Evolutionary conservation across 345 rosid genomes (phyloP), one percentile per base, ranked within the genome.

Genomic region (Lenwebbia sp.): DNA sequence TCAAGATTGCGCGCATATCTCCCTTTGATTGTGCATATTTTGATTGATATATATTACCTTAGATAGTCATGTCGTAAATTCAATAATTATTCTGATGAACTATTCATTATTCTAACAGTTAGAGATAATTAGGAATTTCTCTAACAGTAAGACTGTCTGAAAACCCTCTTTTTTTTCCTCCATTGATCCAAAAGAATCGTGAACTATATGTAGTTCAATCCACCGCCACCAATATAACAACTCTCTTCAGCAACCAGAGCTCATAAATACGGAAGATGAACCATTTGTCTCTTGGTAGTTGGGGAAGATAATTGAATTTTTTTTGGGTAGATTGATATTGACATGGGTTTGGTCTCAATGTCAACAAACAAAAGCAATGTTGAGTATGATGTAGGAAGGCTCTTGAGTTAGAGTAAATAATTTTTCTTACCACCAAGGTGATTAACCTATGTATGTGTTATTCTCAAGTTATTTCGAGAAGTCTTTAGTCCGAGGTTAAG

Each of bases 321-420:
- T 9, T 40, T 65, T 17, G 76, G 5, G 19, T 8, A 8, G 78
- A 33, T 65, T 65, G 78, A 65, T 65, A 33, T 1, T 9, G 78
- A 33, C 78, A 33, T 65, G 78, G 78, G 78, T 33, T 65, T 65
- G 78, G 44, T 33, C 78, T 65, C 78, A 1, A 9, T 65, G 44
- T 15, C 78, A 15, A 33, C 25, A 65, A 33, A 33, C 78, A 33
- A 33, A 33, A 33, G 78, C 78, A 65, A 33, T 65, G 40, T 65
- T 65, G 78, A 4, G 44, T 65, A 65, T 7, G 44, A 65, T 33
- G 78, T 9, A 40, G 44, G 78, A 65, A 30, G 41, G 41, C 41
- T 15, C 44, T 7, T 30, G 0, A 60, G 21, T 65, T 30, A 0
- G 76, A 17, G 41, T 15, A 54, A 54, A 7, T 33, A 30, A 6